phyloP scores from a whole-genome alignment of 2,329 filamentous ascomycete species.

The Dactylellina parvicollis region DNA sequence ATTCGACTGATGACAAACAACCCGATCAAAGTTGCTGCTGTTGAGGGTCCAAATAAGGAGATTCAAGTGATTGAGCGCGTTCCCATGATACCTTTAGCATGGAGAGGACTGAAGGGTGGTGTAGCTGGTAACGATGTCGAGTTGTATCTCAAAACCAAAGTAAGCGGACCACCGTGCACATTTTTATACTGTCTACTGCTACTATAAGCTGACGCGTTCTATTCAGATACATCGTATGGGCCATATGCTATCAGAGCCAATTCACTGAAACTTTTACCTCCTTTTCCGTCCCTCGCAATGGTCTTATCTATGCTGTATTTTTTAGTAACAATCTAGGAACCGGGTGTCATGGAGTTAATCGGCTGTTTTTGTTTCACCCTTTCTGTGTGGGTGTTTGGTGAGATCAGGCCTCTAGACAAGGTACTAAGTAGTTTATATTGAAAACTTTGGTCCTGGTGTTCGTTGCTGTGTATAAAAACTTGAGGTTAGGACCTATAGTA shows the following conservation, averaged over 20 bases:
- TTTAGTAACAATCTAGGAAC: no score
- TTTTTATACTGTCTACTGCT: neutral
- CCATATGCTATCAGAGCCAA: constrained; percentile 70
- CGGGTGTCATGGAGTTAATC: no score
- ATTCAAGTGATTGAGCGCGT: constrained; percentile 88
- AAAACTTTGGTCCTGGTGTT: no score
- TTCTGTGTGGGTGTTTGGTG: no score
- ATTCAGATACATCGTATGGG: constrained; percentile 85
- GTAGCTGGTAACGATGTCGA: constrained; percentile 89
- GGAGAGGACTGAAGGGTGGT: constrained; percentile 82
- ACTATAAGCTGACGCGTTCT: neutral
- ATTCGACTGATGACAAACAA: constrained; percentile 93
- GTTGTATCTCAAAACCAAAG: constrained; percentile 94
- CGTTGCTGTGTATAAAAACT: no score
- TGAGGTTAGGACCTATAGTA: no score
- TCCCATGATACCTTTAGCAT: constrained; percentile 93
- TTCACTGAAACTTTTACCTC: neutral
- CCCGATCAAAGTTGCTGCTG: constrained; percentile 92
- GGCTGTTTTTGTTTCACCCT: no score
- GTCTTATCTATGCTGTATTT: no score
- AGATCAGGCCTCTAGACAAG: no score
- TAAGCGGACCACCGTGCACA: constrained; percentile 60
- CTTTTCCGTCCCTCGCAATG: neutral
- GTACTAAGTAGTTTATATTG: no score
- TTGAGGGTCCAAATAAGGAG: constrained; percentile 90